Conservation (phyloP, 495 filamentous ascomycete species). For the Aspergillus baeticus region DNA sequence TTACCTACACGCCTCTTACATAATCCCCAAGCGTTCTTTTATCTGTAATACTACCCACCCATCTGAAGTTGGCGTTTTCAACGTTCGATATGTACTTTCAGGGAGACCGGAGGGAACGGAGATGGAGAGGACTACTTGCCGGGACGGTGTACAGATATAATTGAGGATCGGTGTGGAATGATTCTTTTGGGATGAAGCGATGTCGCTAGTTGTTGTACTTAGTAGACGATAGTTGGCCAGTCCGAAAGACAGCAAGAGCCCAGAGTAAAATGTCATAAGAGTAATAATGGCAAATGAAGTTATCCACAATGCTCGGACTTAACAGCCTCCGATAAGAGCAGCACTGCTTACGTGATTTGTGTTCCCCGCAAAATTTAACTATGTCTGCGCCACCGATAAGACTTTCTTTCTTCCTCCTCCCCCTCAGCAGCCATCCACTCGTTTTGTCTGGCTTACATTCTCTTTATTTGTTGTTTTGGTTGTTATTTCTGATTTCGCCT, state of each 20-base stretch:
- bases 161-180: neutral
- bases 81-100: neutral
- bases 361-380: too few species aligned
- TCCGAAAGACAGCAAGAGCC: too few species aligned
- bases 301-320: too few species aligned
- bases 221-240: neutral
- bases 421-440: too few species aligned
- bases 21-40: neutral
- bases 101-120: neutral
- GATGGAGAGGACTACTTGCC: neutral
- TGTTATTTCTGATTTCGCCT: neutral
- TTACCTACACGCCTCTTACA: constrained; percentile 24
- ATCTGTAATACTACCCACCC: neutral
- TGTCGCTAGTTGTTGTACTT: neutral
- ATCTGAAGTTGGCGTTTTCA: neutral
- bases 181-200: neutral
- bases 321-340: too few species aligned
- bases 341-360: too few species aligned
- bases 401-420: too few species aligned
- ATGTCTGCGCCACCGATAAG: too few species aligned
- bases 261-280: too few species aligned
- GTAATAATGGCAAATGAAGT: too few species aligned
- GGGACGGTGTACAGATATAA: neutral
- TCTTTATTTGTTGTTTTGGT: neutral
- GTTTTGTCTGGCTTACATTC: too few species aligned